Evolutionary conservation across 169 alveolate species (phyloP).

Genomic region (Cryptosporidium ryanae): DNA sequence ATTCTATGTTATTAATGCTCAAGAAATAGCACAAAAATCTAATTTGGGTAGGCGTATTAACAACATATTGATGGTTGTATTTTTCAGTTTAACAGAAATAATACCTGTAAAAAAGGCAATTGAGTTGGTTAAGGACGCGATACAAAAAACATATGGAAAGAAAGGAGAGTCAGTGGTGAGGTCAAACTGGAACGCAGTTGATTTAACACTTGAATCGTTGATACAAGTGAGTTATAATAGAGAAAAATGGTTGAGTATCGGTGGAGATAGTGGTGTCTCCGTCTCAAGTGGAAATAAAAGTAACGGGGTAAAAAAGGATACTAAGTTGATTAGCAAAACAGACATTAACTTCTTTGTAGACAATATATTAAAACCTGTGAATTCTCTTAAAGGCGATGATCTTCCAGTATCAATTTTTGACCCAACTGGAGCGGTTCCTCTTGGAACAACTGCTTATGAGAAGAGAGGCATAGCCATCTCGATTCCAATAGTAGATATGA

Average conservation of each 20-base stretch:
- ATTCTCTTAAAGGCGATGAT: constrained; percentile 76
- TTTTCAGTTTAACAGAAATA: constrained; percentile 76
- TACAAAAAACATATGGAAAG: constrained; percentile 78
- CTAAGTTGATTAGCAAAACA: neutral
- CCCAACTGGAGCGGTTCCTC: constrained; percentile 80
- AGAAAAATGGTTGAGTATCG: constrained; percentile 12
- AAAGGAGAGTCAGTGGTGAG: constrained; percentile 78
- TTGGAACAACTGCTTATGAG: constrained; percentile 77
- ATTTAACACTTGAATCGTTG: constrained; percentile 61
- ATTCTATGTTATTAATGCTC: constrained; percentile 78
- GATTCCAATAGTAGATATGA: constrained; percentile 82
- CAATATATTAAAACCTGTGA: constrained; percentile 55
- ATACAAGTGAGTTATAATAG: constrained; percentile 47
- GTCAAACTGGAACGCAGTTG: constrained; percentile 76
- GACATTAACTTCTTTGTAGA: constrained; percentile 10
- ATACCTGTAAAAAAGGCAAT: constrained; percentile 79
- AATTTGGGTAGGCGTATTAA: constrained; percentile 79
- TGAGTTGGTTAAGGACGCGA: constrained; percentile 77
- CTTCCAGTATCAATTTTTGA: constrained; percentile 78
- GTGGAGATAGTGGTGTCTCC: neutral
- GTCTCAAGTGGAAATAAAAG: neutral
- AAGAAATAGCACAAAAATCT: constrained; percentile 75
- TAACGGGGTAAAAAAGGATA: neutral
- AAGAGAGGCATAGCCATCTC: constrained; percentile 80
- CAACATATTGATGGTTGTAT: constrained; percentile 77